Evolutionary conservation across 2,329 filamentous ascomycete genomes (phyloP).

Genomic region (Penicillium thymicola): DNA sequence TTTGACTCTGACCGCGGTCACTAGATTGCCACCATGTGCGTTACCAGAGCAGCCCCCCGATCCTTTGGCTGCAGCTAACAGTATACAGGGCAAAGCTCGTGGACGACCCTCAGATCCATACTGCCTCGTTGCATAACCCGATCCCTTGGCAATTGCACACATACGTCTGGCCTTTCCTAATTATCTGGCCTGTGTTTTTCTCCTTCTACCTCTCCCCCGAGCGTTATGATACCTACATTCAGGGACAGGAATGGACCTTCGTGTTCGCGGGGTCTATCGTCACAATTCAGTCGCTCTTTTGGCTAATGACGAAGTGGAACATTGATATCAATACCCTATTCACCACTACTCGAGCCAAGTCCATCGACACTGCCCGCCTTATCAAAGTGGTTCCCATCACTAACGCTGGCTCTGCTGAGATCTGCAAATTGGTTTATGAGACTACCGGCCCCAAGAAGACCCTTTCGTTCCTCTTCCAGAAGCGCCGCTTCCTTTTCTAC

Average conservation of each 20-base stretch:
- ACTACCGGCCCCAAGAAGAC: constrained; percentile 70
- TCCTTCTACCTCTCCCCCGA: constrained; percentile 79
- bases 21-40: constrained; percentile 34
- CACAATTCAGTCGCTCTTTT: constrained; percentile 81
- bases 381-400: constrained; percentile 91
- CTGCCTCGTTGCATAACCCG: constrained; percentile 83
- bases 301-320: constrained; percentile 98
- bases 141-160: constrained; percentile 75
- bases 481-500: constrained; percentile 89
- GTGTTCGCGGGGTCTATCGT: constrained; percentile 88
- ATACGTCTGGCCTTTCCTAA: constrained; percentile 89
- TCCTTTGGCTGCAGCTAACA: constrained; percentile 10
- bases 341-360: constrained; percentile 68
- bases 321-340: constrained; percentile 80
- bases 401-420: constrained; percentile 86
- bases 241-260: constrained; percentile 96
- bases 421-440: constrained; percentile 76
- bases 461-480: constrained; percentile 93
- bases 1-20: constrained; percentile 31
- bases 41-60: constrained; percentile 6
- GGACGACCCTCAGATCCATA: constrained; percentile 84
- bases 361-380: constrained; percentile 69
- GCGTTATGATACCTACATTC: constrained; percentile 86
- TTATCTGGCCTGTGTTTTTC: constrained; percentile 90
- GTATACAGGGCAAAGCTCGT: constrained; percentile 71